Evolutionary conservation across 305 asterid genomes (phyloP).

Genomic region (Fraxinus paxiana): DNA sequence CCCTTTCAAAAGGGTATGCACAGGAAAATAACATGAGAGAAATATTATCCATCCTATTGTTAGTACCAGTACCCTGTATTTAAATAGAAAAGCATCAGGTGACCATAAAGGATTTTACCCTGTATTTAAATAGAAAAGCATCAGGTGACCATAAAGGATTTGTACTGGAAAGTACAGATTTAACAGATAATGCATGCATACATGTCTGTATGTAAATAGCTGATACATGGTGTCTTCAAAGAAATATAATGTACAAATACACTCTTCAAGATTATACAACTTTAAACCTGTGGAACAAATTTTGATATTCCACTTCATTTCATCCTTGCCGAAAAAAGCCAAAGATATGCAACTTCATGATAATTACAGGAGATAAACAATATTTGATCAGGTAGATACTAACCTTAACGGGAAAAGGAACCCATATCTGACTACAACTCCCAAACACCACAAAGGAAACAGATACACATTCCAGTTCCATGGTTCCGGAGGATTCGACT

Average conservation of each 20-base stretch:
- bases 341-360: not conserved
- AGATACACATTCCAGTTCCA: constrained; percentile 98
- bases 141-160: constrained; percentile 9
- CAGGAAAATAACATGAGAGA: constrained; percentile 90
- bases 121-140: constrained; percentile 23
- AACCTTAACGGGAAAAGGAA: constrained; percentile 84
- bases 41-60: constrained; percentile 91
- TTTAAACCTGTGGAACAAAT: not conserved
- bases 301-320: not conserved
- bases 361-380: not conserved
- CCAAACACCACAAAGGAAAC: constrained; percentile 94
- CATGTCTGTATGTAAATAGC: constrained; percentile 11
- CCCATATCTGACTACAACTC: constrained; percentile 76
- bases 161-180: constrained; percentile 1
- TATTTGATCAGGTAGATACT: not conserved
- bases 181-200: not conserved
- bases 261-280: not conserved
- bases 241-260: not conserved
- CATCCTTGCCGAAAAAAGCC: constrained; percentile 23
- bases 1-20: constrained; percentile 84
- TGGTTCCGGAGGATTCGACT: constrained; percentile 92
- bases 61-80: constrained; percentile 72
- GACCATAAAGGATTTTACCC: constrained; percentile 41
- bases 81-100: too few species aligned
- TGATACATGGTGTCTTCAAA: not conserved